A percentile compares a stretch with the other conserved stretches of the same genome.
Evolutionary conservation across 371 early-diverging fungal genomes (phyloP).

Genomic region (Apophysomyces elegans): DNA sequence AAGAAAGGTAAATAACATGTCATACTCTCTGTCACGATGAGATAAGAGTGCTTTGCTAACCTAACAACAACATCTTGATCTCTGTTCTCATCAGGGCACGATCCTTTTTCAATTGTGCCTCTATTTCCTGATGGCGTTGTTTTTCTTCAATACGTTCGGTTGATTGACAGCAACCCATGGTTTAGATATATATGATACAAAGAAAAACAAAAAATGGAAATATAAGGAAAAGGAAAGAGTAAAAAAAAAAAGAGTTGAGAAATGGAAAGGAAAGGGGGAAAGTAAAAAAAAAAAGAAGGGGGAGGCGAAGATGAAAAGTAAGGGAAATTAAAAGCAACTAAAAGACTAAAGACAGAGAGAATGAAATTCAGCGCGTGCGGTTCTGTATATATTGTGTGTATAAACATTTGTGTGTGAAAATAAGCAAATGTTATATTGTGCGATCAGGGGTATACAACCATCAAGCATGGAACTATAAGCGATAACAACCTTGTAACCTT

Average conservation of each 20-base stretch:
- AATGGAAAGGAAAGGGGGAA: conserved; percentile 19
- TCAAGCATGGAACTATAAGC: conserved; percentile 5
- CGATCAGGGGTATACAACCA: conserved; percentile 10
- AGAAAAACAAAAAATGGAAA: conserved; percentile 3
- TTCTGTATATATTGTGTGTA: background rate
- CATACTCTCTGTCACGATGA: too few species aligned
- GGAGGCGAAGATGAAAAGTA: background rate
- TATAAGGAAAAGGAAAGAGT: conserved; percentile 17
- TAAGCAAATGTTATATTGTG: background rate
- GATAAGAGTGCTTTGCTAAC: conserved; percentile 39
- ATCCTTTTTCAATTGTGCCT: conserved; percentile 81
- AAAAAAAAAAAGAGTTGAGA: conserved; percentile 15
- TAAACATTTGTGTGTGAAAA: background rate
- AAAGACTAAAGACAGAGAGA: background rate
- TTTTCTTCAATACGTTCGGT: conserved; percentile 81
- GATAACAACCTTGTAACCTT: background rate
- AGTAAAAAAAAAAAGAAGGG: conserved; percentile 11
- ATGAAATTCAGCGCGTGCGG: background rate
- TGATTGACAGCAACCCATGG: conserved; percentile 87
- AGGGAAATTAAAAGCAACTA: background rate
- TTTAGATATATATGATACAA: background rate
- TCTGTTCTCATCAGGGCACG: conserved; percentile 77
- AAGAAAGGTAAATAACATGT: too few species aligned
- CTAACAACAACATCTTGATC: conserved; percentile 93
- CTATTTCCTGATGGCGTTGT: conserved; percentile 84